Conservation (phyloP, 805 yeast genomes). For the Cyberlindnera americana region DNA sequence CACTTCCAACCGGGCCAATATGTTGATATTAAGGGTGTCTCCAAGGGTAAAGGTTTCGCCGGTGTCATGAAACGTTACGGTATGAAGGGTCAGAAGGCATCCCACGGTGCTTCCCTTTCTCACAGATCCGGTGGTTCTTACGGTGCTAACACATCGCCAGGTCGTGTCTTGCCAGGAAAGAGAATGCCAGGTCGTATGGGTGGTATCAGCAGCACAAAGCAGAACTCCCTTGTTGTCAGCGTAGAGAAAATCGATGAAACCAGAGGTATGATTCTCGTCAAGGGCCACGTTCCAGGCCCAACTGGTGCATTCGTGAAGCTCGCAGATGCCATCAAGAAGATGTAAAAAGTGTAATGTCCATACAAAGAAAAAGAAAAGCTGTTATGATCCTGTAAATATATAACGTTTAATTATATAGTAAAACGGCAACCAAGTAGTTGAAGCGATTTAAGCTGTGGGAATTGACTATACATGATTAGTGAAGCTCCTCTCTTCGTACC, state of each 20-base stretch:
- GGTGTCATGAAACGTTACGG: slow-evolving; percentile 98
- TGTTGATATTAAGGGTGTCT: slow-evolving; percentile 73
- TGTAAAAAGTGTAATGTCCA: slow-evolving; percentile 7
- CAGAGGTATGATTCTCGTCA: slow-evolving; percentile 75
- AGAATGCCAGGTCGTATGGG: slow-evolving; percentile 99
- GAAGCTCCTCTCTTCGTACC: too few relatives aligned
- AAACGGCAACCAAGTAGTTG: neutral
- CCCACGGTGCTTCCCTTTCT: slow-evolving; percentile 92
- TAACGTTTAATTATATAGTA: neutral
- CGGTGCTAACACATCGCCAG: slow-evolving; percentile 95
- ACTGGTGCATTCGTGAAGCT: slow-evolving; percentile 69
- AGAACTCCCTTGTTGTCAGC: slow-evolving; percentile 72
- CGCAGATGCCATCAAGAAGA: slow-evolving; percentile 67
- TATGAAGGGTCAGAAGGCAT: slow-evolving; percentile 82
- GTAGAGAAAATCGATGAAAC: slow-evolving; percentile 56
- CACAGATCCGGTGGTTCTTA: slow-evolving; percentile 97
- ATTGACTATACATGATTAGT: too few relatives aligned
- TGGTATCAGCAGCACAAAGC: slow-evolving; percentile 64
- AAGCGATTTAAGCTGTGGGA: too few relatives aligned
- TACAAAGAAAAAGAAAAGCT: neutral
- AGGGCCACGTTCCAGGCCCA: slow-evolving; percentile 92
- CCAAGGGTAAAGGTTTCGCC: slow-evolving; percentile 95
- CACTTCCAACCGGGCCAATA: slow-evolving; percentile 79
- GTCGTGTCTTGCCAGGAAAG: slow-evolving; percentile 93
- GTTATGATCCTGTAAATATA: slow-evolving; percentile 14